Evolutionary conservation across 2,329 filamentous ascomycete species (phyloP).

Genomic region (Alternaria consortialis): DNA sequence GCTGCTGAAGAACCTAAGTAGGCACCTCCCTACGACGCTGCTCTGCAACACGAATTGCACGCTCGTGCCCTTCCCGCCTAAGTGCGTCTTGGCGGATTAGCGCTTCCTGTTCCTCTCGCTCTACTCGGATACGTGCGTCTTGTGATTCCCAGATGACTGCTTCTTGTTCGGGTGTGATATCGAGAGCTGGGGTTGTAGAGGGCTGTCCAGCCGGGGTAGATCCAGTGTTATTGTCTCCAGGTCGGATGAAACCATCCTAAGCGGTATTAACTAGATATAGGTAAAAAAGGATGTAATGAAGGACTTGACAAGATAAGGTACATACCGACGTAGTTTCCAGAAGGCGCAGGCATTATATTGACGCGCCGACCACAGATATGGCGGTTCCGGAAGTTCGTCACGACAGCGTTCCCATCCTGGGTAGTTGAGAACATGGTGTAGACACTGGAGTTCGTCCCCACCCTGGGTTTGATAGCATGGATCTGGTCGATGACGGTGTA

Average conservation of each 20-base stretch:
- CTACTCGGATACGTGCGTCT: background rate
- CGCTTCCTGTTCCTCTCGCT: background rate
- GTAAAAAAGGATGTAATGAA: background rate
- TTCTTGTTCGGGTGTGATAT: background rate
- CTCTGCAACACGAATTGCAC: background rate
- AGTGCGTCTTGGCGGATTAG: background rate
- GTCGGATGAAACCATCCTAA: background rate
- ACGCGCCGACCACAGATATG: background rate
- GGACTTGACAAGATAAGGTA: background rate
- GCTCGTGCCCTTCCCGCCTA: background rate
- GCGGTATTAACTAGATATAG: background rate
- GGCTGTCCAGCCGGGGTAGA: background rate
- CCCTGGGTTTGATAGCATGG: background rate
- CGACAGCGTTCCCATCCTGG: background rate
- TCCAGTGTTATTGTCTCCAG: background rate
- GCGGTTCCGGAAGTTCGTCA: background rate
- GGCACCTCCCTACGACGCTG: background rate
- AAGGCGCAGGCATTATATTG: background rate
- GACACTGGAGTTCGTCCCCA: background rate
- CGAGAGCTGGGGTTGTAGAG: background rate
- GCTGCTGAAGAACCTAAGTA: background rate
- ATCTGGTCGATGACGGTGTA: background rate
- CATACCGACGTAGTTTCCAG: background rate
- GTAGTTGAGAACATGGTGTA: background rate
- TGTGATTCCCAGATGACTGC: background rate